A percentile compares a stretch with the other conserved stretches of the same genome.
phyloP scores from a whole-genome alignment of 2,329 filamentous ascomycete genomes.

The Penicillium sp. region DNA sequence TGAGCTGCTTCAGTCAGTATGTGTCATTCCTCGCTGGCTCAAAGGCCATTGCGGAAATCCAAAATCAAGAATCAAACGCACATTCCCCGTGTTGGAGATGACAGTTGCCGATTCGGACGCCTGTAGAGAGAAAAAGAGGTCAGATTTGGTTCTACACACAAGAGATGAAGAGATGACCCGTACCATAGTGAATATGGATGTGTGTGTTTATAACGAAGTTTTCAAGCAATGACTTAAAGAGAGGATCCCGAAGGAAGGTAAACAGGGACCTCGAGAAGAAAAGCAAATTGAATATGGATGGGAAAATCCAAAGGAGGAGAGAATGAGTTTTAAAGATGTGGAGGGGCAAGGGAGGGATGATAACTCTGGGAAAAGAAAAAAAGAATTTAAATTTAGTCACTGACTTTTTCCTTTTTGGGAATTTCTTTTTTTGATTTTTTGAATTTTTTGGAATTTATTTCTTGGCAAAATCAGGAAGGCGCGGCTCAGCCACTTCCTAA shows the following conservation, averaged over 20 bases:
- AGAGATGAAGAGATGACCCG: conserved; percentile 2
- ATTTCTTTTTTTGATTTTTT: conserved; percentile 6
- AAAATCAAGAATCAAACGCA: conserved; percentile 31
- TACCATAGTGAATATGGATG: conserved; percentile 26
- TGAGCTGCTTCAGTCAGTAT: conserved; percentile 56
- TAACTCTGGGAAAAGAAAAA: conserved; percentile 8
- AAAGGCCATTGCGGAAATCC: conserved; percentile 25
- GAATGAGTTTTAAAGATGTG: conserved; percentile 22
- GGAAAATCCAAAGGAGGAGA: conserved; percentile 19
- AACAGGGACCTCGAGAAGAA: conserved; percentile 15
- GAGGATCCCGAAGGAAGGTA: conserved; percentile 5
- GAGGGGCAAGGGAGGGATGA: conserved; percentile 17
- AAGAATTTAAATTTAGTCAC: conserved; percentile 26
- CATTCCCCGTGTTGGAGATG: conserved; percentile 42
- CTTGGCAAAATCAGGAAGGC: conserved; percentile 5
- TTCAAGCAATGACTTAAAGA: conserved; percentile 8
- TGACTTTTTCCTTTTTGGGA: conserved; percentile 4
- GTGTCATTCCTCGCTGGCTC: conserved; percentile 24
- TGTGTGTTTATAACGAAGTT: conserved; percentile 9
- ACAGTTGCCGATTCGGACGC: conserved; percentile 34
- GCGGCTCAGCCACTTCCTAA: conserved; percentile 14
- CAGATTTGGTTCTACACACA: neutral
- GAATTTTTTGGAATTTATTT: neutral
- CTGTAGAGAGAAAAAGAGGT: conserved; percentile 35
- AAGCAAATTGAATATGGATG: conserved; percentile 13